Conservation (phyloP, 495 filamentous ascomycete genomes). For the Xylaria cubensis region DNA sequence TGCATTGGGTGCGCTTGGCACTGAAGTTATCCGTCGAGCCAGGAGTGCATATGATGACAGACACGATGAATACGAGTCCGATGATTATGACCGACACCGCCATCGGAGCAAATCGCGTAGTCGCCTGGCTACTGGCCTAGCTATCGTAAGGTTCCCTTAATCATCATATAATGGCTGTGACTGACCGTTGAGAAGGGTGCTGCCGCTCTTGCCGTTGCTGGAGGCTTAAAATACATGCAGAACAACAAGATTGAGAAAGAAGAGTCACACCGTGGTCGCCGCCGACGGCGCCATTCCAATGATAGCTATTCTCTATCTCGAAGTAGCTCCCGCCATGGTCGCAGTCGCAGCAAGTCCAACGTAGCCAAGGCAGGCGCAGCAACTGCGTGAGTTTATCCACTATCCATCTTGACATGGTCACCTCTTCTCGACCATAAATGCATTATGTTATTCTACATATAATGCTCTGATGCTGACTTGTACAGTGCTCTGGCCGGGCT, state of each 20-base stretch:
- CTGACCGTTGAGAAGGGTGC: conserved; percentile 49
- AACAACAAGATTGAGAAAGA: conserved; percentile 72
- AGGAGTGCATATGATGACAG: conserved; percentile 74
- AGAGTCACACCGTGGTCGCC: conserved; percentile 70
- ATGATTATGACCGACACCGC: conserved; percentile 34
- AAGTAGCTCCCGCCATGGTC: conserved; percentile 44
- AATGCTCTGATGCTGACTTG: conserved; percentile 24
- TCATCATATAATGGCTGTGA: not conserved
- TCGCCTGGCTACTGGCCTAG: conserved; percentile 70
- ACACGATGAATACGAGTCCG: conserved; percentile 56
- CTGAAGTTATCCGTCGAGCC: conserved; percentile 76
- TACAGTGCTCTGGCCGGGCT: conserved; percentile 70
- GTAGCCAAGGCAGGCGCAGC: conserved; percentile 81
- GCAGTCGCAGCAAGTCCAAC: conserved; percentile 64
- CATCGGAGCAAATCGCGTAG: conserved; percentile 45
- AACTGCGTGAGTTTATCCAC: conserved; percentile 58
- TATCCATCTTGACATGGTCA: not conserved
- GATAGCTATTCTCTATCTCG: conserved; percentile 40
- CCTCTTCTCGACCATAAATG: not conserved
- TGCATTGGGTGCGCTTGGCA: conserved; percentile 80
- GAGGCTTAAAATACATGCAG: conserved; percentile 77
- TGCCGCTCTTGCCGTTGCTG: conserved; percentile 74
- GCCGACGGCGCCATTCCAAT: conserved; percentile 63
- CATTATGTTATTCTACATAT: not conserved
- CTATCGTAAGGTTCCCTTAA: conserved; percentile 60